These are phyloP conservation scores for Paraphysoderma sedebokerense DNA, from an alignment of 371 early-diverging fungal genomes.

Conservation along the genomic window DNA sequence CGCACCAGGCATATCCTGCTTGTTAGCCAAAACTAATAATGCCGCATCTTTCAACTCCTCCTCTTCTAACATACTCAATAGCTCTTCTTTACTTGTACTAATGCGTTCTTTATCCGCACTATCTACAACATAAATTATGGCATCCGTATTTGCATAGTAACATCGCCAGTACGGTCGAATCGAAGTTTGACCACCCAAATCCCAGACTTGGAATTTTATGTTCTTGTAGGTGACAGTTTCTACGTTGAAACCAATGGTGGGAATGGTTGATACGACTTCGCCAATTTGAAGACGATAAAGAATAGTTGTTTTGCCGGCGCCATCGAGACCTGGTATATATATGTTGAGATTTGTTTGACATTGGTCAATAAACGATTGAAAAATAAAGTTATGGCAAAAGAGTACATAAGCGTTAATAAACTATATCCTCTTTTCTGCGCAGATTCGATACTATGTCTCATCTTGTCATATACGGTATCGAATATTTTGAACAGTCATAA, in stretches of 20 bases:
- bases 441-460: no score
- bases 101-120: conserved; percentile 83
- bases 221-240: conserved; percentile 94
- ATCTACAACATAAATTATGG: conserved; percentile 94
- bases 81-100: conserved; percentile 67
- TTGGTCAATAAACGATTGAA: no score
- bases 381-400: background rate
- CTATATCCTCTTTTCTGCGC: no score
- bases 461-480: no score
- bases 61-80: conserved; percentile 75
- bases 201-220: conserved; percentile 73
- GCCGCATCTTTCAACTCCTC: conserved; percentile 82
- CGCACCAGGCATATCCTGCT: conserved; percentile 90
- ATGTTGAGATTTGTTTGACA: background rate
- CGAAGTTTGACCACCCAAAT: conserved; percentile 24
- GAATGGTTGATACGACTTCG: conserved; percentile 92
- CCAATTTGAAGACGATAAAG: conserved; percentile 71
- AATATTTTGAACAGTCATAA: no score
- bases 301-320: conserved; percentile 98
- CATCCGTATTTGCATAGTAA: conserved; percentile 91
- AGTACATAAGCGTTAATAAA: no score
- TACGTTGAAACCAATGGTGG: conserved; percentile 80
- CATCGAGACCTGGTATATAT: conserved; percentile 45
- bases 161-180: conserved; percentile 71
- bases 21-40: conserved; percentile 88